Base-by-base conservation (phyloP, 2,329 filamentous ascomycete genomes). In the Fonsecaea monophora region DNA sequence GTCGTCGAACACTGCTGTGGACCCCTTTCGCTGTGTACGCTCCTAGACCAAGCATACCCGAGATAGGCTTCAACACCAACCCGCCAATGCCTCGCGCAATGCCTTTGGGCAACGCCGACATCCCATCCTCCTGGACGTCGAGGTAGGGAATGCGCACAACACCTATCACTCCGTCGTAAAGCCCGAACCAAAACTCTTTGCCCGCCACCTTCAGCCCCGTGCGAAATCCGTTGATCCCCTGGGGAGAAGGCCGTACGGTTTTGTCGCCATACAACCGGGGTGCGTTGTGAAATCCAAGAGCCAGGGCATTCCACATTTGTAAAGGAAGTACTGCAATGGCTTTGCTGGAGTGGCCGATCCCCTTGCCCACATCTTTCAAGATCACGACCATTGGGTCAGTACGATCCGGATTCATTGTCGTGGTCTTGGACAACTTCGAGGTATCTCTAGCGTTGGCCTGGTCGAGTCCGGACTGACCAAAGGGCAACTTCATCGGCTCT, bases 241-340 rank as follows among this genome's bases (percentile, higher is more conserved):
- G 74, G 6, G 78, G 77, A 3, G 79, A 75, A 10, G 79, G 78
- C 7, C 82, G 77, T 34, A 84, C 80, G 2, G 82, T 84, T 34
- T 81, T 77, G 69, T 83, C 83, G 30, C 83, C 83, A 68, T 86
- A 86, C 1, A 86, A 76, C 32, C 80, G 81, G 3, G 85, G 85
- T 13, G 82, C 81, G 32, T 83, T 84, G 66, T 85, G 83, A 63
- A 86, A 82, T 4, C 85, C 85, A 68, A 85, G 82, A 0, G 83
- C 79, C 0, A 84, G 69, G 0, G 83, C 83, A 40, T 85, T 75
- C 3, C 80, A 80, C 45, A 86, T 70, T 60, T 84, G 79, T 73
- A 86, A 78, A 0, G 83, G 80, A 9, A 82, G 75, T 70, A 42
- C 10, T 8, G 68, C 60, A 37, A 74, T 70, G 9, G 68, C 67